phyloP scores from a whole-genome alignment of 768 basidiomycete genomes.

The Suillus bovinus region DNA sequence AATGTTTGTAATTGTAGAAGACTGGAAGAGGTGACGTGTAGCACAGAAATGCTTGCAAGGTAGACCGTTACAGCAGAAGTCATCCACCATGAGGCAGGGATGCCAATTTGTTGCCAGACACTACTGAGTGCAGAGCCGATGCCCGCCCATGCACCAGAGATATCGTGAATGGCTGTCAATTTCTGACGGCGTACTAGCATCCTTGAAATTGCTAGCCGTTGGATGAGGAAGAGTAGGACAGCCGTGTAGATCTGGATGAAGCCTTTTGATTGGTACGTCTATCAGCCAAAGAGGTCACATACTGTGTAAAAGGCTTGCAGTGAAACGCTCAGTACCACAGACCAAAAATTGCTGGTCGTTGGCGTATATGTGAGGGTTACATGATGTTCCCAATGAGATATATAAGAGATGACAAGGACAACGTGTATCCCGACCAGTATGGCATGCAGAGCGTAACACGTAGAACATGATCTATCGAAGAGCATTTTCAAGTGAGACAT shows the following conservation, averaged over 20 bases:
- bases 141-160: constrained; percentile 11
- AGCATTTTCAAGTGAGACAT: background rate
- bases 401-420: background rate
- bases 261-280: background rate
- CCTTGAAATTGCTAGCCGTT: constrained; percentile 1
- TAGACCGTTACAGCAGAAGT: constrained; percentile 7
- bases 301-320: constrained; percentile 9
- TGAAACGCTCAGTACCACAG: constrained; percentile 5
- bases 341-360: background rate
- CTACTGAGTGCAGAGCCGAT: constrained; percentile 5
- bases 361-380: background rate
- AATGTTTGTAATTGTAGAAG: constrained; percentile 8
- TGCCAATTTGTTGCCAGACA: constrained; percentile 3
- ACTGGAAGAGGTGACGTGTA: constrained; percentile 14
- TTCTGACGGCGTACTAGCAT: background rate
- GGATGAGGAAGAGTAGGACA: constrained; percentile 7
- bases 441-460: constrained; percentile 10
- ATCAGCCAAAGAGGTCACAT: background rate
- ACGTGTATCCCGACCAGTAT: constrained; percentile 14
- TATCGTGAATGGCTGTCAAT: constrained; percentile 8
- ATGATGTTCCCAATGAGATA: background rate
- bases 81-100: constrained; percentile 3
- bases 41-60: constrained; percentile 6
- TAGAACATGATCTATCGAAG: background rate
- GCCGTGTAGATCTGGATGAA: constrained; percentile 7